phyloP scores from a whole-genome alignment of 345 rosid species.

The Eutrema japonicum region DNA sequence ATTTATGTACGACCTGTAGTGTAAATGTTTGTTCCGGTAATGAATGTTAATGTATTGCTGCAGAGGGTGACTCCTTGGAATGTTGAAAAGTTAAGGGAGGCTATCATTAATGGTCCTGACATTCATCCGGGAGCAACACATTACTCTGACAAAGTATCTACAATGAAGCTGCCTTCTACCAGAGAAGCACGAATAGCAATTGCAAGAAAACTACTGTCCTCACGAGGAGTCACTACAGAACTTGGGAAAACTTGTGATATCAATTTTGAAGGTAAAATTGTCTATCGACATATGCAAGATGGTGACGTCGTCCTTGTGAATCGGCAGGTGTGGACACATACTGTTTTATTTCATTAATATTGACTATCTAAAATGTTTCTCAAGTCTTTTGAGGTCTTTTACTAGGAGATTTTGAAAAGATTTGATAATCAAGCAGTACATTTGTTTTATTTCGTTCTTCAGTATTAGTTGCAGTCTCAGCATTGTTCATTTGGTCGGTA shows the following conservation, averaged over 20 bases:
- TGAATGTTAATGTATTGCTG: conserved; percentile 32
- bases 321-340: conserved; percentile 72
- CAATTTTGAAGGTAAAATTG: conserved; percentile 80
- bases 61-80: conserved; percentile 97
- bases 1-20: conserved; percentile 20
- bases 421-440: background rate
- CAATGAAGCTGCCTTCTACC: conserved; percentile 53
- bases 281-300: conserved; percentile 86
- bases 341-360: conserved; percentile 19
- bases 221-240: conserved; percentile 70
- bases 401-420: background rate
- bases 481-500: background rate
- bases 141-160: conserved; percentile 71
- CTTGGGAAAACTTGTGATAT: conserved; percentile 61
- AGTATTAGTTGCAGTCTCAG: background rate
- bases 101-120: conserved; percentile 85
- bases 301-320: conserved; percentile 96
- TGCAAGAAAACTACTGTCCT: conserved; percentile 76
- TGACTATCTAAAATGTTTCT: conserved; percentile 3
- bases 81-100: conserved; percentile 65
- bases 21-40: conserved; percentile 14
- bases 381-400: background rate
- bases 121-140: conserved; percentile 93
- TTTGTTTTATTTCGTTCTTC: conserved; percentile 3
- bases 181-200: conserved; percentile 65